phyloP scores from a whole-genome alignment of 2,329 filamentous ascomycete genomes.

The Alternaria rosae region DNA sequence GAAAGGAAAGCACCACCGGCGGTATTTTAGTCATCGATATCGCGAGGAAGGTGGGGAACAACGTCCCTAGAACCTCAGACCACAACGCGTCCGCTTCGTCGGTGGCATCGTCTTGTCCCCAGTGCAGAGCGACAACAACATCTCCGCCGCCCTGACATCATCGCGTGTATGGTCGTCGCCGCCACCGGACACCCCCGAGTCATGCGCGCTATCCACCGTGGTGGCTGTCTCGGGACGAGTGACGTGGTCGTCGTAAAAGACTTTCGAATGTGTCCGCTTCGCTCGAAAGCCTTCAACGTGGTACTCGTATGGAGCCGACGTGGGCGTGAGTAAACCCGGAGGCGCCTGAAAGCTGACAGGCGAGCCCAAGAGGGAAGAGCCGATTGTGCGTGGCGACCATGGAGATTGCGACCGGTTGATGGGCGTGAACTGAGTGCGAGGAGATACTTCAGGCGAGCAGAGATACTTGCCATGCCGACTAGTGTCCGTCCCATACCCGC shows the following conservation, averaged over 20 bases:
- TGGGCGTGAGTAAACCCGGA: slow-evolving; percentile 15
- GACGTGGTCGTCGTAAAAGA: slow-evolving; percentile 15
- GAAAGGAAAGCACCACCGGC: slow-evolving; percentile 15
- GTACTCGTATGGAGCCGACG: slow-evolving; percentile 21
- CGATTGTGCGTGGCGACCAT: slow-evolving; percentile 17
- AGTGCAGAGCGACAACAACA: slow-evolving; percentile 43
- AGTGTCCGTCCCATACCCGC: slow-evolving; percentile 53
- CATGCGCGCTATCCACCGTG: slow-evolving; percentile 10
- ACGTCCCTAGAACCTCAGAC: slow-evolving; percentile 25
- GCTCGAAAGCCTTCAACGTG: slow-evolving; percentile 18
- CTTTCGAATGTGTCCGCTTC: slow-evolving; percentile 42
- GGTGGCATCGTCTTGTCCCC: slow-evolving; percentile 29
- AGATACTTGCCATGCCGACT: slow-evolving; percentile 48
- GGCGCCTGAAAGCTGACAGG: slow-evolving; percentile 11
- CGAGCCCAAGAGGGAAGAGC: slow-evolving; percentile 20
- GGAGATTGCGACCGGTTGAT: slow-evolving; percentile 46
- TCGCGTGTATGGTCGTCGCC: slow-evolving; percentile 17
- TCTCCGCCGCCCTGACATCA: slow-evolving; percentile 48
- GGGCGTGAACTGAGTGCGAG: slow-evolving; percentile 51
- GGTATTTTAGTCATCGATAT: slow-evolving; percentile 2
- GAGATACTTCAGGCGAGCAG: slow-evolving; percentile 52
- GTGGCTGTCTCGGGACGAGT: slow-evolving; percentile 12
- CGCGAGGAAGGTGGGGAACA: slow-evolving; percentile 3
- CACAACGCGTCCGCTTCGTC: slow-evolving; percentile 41
- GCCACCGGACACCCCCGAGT: background rate